Evolutionary conservation across 2,329 filamentous ascomycete genomes (phyloP).

Genomic region (Trichothecium sympodiale): DNA sequence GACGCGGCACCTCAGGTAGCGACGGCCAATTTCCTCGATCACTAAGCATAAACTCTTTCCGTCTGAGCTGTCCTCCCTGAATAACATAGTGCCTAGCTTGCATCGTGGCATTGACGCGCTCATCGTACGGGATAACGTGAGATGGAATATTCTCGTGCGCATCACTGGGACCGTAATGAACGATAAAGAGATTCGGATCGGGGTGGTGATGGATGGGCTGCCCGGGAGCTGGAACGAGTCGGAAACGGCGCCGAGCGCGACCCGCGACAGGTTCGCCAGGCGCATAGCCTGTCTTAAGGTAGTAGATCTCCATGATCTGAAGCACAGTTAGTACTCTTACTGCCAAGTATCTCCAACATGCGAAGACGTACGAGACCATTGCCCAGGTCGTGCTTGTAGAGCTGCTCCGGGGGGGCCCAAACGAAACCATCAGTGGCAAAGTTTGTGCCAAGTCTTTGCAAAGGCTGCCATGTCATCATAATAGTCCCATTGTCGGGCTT

Average conservation of each 20-base stretch:
- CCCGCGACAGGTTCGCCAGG: slow-evolving; percentile 63
- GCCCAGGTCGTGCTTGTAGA: slow-evolving; percentile 62
- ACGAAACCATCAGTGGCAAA: slow-evolving; percentile 89
- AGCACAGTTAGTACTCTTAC: not conserved
- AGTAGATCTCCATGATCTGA: slow-evolving; percentile 79
- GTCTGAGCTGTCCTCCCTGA: slow-evolving; percentile 67
- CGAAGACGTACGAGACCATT: slow-evolving; percentile 39
- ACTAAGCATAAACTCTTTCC: slow-evolving; percentile 90
- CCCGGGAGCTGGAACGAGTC: slow-evolving; percentile 62
- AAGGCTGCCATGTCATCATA: slow-evolving; percentile 80
- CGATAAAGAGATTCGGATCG: slow-evolving; percentile 78
- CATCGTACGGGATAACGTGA: slow-evolving; percentile 52
- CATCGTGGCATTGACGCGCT: slow-evolving; percentile 49
- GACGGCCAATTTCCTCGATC: slow-evolving; percentile 86
- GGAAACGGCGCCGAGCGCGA: slow-evolving; percentile 77
- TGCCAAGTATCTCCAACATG: not conserved
- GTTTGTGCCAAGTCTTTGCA: slow-evolving; percentile 55
- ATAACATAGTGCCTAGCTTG: slow-evolving; percentile 54
- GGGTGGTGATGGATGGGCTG: slow-evolving; percentile 58
- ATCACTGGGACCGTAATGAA: slow-evolving; percentile 77
- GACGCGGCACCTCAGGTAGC: slow-evolving; percentile 46
- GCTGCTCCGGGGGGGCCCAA: slow-evolving; percentile 74
- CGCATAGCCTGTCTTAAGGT: slow-evolving; percentile 71
- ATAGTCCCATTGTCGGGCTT: slow-evolving; percentile 72
- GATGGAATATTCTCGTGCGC: slow-evolving; percentile 62